These are phyloP conservation scores for Alternaria sp. DNA, from an alignment of 2,329 filamentous ascomycete species.

Conservation along the genomic window DNA sequence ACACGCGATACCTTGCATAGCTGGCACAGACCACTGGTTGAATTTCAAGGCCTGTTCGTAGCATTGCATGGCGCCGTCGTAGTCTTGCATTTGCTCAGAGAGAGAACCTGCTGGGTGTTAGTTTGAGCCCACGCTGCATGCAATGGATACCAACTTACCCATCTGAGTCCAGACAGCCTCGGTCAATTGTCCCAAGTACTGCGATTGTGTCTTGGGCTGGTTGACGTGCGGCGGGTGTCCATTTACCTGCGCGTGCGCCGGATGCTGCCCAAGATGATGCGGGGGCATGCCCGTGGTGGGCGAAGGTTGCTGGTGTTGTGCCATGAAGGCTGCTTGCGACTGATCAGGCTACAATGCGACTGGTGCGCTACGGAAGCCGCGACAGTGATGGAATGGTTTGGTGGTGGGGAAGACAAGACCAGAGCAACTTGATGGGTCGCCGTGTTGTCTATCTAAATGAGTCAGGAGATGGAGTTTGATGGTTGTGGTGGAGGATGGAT, in stretches of 20 bases:
- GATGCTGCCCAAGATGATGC: constrained; percentile 72
- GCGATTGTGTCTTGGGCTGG: constrained; percentile 70
- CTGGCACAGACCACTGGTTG: constrained; percentile 86
- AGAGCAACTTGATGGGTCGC: constrained; percentile 2
- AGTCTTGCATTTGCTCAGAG: constrained; percentile 85
- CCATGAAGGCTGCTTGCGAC: constrained; percentile 59
- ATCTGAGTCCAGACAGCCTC: constrained; percentile 93
- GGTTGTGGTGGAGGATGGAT: background rate
- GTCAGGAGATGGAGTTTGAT: constrained; percentile 8
- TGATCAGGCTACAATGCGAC: constrained; percentile 17
- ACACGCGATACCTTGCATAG: constrained; percentile 93
- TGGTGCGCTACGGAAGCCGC: constrained; percentile 19
- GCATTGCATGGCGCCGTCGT: constrained; percentile 86
- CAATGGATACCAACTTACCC: constrained; percentile 64
- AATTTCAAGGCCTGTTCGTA: constrained; percentile 90
- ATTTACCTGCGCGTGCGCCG: constrained; percentile 66
- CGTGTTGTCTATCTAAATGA: constrained; percentile 1
- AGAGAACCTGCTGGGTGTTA: constrained; percentile 70
- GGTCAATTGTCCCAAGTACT: constrained; percentile 80
- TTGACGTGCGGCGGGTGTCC: constrained; percentile 63
- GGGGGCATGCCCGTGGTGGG: constrained; percentile 76
- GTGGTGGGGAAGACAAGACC: constrained; percentile 11
- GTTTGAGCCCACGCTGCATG: constrained; percentile 17
- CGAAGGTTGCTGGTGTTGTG: constrained; percentile 77
- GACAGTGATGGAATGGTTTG: constrained; percentile 18